Percentiles rank a stretch among this genome's conserved stretches.
Evolutionary conservation across 345 rosid genomes (phyloP).

Genomic region (Gossypium raimondii): DNA sequence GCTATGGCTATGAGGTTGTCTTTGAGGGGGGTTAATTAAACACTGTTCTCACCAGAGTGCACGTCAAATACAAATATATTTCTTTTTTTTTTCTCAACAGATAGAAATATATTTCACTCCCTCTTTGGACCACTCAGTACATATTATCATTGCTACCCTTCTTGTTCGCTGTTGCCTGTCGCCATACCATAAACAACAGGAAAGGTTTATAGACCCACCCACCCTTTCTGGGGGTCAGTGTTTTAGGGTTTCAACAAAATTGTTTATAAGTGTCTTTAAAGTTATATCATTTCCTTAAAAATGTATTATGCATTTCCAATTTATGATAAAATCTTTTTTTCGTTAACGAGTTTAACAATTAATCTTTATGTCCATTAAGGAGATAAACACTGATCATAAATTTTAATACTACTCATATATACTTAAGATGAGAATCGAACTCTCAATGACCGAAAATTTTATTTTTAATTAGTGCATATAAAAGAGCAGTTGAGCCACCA

Average conservation of each 20-base stretch:
- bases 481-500: neutral
- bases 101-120: neutral
- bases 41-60: constrained; percentile 21
- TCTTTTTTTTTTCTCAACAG: no score
- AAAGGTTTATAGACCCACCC: neutral
- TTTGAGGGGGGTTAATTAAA: neutral
- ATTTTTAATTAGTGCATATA: no score
- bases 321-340: no score
- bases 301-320: no score
- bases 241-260: neutral
- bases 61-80: constrained; percentile 3
- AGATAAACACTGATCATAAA: no score
- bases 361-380: no score
- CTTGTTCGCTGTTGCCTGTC: neutral
- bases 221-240: neutral
- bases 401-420: no score
- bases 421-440: no score
- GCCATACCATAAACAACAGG: neutral
- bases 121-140: neutral
- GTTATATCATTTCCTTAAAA: no score
- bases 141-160: neutral
- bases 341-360: no score
- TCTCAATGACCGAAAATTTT: rapidly evolving
- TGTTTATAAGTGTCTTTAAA: neutral
- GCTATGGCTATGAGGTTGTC: neutral